phyloP scores from a whole-genome alignment of 805 yeast species.

The Metschnikowia aberdeeniae region DNA sequence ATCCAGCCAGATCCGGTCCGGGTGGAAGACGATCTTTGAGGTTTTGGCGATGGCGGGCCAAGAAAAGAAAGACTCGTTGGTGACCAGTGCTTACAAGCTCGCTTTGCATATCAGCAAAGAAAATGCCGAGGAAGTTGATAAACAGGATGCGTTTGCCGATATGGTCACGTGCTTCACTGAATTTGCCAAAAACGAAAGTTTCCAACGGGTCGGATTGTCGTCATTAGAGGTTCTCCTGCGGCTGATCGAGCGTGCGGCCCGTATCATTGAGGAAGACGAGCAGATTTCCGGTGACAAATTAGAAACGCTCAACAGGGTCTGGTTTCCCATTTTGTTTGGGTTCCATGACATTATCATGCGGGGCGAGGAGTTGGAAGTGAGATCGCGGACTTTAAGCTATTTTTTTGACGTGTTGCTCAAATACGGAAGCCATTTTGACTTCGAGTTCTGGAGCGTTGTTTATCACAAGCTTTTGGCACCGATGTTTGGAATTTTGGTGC shows the following conservation, averaged over 20 bases:
- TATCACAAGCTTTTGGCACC: slow-evolving; percentile 83
- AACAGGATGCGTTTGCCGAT: slow-evolving; percentile 65
- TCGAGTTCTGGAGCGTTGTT: slow-evolving; percentile 76
- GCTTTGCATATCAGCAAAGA: slow-evolving; percentile 59
- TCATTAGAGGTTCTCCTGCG: slow-evolving; percentile 70
- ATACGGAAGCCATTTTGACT: slow-evolving; percentile 72
- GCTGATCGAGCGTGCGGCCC: slow-evolving; percentile 58
- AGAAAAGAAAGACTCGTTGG: slow-evolving; percentile 54
- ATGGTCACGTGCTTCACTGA: slow-evolving; percentile 73
- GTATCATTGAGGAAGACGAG: slow-evolving; percentile 19
- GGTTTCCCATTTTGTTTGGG: slow-evolving; percentile 86
- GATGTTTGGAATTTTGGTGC: slow-evolving; percentile 74
- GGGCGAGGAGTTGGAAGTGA: slow-evolving; percentile 90
- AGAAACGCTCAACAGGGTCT: slow-evolving; percentile 49
- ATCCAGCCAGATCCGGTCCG: slow-evolving; percentile 73
- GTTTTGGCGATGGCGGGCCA: slow-evolving; percentile 72
- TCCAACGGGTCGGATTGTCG: slow-evolving; percentile 76
- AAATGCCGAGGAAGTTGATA: slow-evolving; percentile 57
- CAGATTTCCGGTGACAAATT: slow-evolving; percentile 8
- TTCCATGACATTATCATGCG: slow-evolving; percentile 88
- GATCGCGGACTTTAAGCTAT: slow-evolving; percentile 80
- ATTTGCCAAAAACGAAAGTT: slow-evolving; percentile 77
- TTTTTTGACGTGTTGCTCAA: slow-evolving; percentile 78
- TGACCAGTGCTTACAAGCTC: slow-evolving; percentile 59
- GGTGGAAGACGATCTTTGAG: slow-evolving; percentile 88